Conservation (phyloP, 1,284 basidiomycete genomes). For the Heterobasidion annosum region DNA sequence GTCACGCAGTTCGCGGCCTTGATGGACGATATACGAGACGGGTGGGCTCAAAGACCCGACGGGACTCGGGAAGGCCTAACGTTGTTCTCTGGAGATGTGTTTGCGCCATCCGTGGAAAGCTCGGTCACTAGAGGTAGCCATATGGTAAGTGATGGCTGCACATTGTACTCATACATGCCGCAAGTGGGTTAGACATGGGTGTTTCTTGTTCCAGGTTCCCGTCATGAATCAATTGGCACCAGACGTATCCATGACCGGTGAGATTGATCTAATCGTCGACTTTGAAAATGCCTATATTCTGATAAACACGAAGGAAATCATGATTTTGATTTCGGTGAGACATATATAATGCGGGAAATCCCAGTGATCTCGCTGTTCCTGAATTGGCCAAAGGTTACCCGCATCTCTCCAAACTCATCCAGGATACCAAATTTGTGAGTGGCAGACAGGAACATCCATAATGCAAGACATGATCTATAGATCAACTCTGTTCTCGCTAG, state of each 20-base stretch:
- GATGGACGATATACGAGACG: constrained; percentile 45
- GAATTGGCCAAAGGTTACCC: constrained; percentile 61
- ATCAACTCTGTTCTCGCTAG: constrained; percentile 21
- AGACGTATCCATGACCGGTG: constrained; percentile 61
- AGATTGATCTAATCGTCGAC: constrained; percentile 8
- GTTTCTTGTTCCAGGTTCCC: constrained; percentile 45
- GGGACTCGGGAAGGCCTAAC: constrained; percentile 64
- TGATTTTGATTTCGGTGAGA: constrained; percentile 67
- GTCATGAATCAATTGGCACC: constrained; percentile 70
- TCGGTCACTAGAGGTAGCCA: constrained; percentile 86
- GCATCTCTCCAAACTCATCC: constrained; percentile 68
- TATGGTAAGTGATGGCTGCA: constrained; percentile 53
- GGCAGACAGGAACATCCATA: not conserved
- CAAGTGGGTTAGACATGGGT: not conserved
- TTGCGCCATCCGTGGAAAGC: constrained; percentile 81
- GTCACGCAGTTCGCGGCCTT: constrained; percentile 67
- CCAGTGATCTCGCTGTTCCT: constrained; percentile 35
- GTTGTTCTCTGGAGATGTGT: constrained; percentile 85
- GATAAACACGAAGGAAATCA: constrained; percentile 53
- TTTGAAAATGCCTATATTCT: not conserved
- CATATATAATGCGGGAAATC: not conserved
- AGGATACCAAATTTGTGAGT: constrained; percentile 63
- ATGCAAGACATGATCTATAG: not conserved
- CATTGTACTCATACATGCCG: not conserved
- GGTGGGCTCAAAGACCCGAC: constrained; percentile 41